A percentile compares a stretch with the other conserved stretches of the same genome.
These are phyloP conservation scores for Ophiocordyceps camponoti-floridani DNA, from an alignment of 2,329 filamentous ascomycete genomes.

Conservation along the genomic window DNA sequence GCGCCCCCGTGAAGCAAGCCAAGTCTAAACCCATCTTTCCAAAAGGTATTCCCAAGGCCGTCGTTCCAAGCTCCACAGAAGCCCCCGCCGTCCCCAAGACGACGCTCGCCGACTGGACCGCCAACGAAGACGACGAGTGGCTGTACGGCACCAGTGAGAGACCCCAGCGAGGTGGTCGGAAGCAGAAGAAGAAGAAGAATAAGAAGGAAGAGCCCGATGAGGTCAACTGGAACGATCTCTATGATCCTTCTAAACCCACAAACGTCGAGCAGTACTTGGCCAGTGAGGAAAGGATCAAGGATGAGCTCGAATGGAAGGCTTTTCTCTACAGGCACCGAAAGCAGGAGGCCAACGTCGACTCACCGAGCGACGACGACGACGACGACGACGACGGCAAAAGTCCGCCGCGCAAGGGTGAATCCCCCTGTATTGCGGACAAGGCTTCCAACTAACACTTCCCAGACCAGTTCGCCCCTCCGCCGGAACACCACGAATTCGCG, in stretches of 20 bases:
- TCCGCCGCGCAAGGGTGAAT: constrained; percentile 15
- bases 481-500: constrained; percentile 22
- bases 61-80: constrained; percentile 8
- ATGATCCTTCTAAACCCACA: constrained; percentile 68
- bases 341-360: constrained; percentile 21
- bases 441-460: neutral
- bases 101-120: constrained; percentile 66
- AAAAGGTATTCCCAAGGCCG: constrained; percentile 18
- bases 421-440: neutral
- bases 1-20: constrained; percentile 44
- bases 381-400: constrained; percentile 5
- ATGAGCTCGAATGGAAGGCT: constrained; percentile 73
- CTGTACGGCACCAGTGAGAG: constrained; percentile 46
- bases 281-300: constrained; percentile 67
- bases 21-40: constrained; percentile 43
- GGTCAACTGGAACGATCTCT: constrained; percentile 83
- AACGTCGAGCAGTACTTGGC: constrained; percentile 70
- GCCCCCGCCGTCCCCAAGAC: constrained; percentile 31
- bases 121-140: constrained; percentile 64
- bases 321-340: constrained; percentile 54
- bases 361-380: constrained; percentile 21
- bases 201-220: constrained; percentile 37
- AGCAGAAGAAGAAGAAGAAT: constrained; percentile 59
- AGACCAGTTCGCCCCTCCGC: constrained; percentile 1
- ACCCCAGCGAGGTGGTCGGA: constrained; percentile 59